Percentiles rank a stretch among this genome's conserved stretches.
Evolutionary conservation across 2,329 filamentous ascomycete species (phyloP).

Genomic region (Trichoderma pleuroti): DNA sequence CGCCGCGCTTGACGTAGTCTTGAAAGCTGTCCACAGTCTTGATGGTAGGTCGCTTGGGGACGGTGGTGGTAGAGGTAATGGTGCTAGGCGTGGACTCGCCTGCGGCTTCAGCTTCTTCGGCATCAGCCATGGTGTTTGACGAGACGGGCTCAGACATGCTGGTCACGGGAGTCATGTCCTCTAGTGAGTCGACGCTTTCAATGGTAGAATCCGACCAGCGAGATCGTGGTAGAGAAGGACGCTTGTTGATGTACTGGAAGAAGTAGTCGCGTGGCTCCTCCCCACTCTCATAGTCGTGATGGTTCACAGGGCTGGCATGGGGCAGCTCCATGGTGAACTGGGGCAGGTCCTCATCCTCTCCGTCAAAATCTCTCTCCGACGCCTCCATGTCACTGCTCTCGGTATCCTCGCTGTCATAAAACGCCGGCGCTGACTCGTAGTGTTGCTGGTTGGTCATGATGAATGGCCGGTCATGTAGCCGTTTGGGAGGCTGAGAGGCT

Average conservation of each 20-base stretch:
- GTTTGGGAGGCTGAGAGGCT: conserved; percentile 35
- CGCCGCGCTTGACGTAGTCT: conserved; percentile 41
- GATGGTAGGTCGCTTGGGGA: conserved; percentile 37
- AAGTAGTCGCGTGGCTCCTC: conserved; percentile 35
- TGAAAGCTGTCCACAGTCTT: conserved; percentile 39
- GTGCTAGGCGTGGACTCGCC: conserved; percentile 25
- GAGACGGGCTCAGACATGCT: conserved; percentile 7
- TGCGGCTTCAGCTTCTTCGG: conserved; percentile 25
- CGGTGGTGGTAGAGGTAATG: conserved; percentile 32
- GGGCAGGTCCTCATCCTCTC: conserved; percentile 3
- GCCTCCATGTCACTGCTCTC: conserved; percentile 27
- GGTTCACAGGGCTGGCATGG: conserved; percentile 28
- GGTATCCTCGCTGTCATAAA: conserved; percentile 30
- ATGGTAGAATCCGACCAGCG: conserved; percentile 44
- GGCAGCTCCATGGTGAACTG: conserved; percentile 31
- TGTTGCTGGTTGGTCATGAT: conserved; percentile 25
- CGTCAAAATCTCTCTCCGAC: conserved; percentile 23
- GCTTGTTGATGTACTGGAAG: conserved; percentile 29
- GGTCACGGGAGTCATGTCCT: conserved; percentile 22
- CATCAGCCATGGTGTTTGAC: conserved; percentile 25
- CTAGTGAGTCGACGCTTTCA: conserved; percentile 31
- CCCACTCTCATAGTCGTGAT: conserved; percentile 23
- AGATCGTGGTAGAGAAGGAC: conserved; percentile 35
- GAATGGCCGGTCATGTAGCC: conserved; percentile 36
- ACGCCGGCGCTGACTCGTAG: conserved; percentile 27